Conservation (phyloP, 768 basidiomycete species). For the Lactarius evosmus region DNA sequence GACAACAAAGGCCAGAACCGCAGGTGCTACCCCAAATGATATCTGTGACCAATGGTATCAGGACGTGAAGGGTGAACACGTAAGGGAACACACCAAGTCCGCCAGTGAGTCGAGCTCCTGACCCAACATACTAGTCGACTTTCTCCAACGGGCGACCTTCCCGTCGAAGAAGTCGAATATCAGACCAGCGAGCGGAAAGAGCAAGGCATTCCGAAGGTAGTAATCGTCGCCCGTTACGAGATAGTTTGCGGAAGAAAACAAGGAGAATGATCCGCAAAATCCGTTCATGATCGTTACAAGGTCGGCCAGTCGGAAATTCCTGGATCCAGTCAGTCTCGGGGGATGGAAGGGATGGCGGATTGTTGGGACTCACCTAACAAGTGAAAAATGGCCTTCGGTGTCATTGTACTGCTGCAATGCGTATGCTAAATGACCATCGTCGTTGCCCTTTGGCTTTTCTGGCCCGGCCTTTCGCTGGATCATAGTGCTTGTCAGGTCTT, state of each 20-base stretch:
- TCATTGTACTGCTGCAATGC: conserved; percentile 80
- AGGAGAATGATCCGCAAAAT: conserved; percentile 92
- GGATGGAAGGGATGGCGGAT: conserved; percentile 10
- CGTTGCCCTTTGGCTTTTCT: conserved; percentile 34
- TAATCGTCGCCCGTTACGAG: conserved; percentile 73
- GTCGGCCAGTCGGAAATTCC: conserved; percentile 97
- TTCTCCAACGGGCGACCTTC: conserved; percentile 96
- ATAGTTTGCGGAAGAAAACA: conserved; percentile 91
- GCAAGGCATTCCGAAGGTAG: conserved; percentile 83
- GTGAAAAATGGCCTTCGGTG: conserved; percentile 93
- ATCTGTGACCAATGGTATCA: conserved; percentile 49
- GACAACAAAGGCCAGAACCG: conserved; percentile 86
- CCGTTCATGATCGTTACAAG: conserved; percentile 99
- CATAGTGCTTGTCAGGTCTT: conserved; percentile 36
- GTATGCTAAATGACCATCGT: conserved; percentile 33
- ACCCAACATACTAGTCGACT: conserved; percentile 90
- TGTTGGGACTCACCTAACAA: conserved; percentile 69
- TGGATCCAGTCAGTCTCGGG: conserved; percentile 36
- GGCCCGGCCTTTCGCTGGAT: conserved; percentile 45
- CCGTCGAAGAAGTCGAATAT: conserved; percentile 98
- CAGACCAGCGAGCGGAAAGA: conserved; percentile 87
- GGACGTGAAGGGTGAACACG: conserved; percentile 12
- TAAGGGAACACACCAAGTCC: conserved; percentile 65
- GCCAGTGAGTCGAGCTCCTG: conserved; percentile 98
- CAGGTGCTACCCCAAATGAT: conserved; percentile 96